phyloP scores from a whole-genome alignment of 2,329 filamentous ascomycete genomes.

The Trichoderma oligosporum region DNA sequence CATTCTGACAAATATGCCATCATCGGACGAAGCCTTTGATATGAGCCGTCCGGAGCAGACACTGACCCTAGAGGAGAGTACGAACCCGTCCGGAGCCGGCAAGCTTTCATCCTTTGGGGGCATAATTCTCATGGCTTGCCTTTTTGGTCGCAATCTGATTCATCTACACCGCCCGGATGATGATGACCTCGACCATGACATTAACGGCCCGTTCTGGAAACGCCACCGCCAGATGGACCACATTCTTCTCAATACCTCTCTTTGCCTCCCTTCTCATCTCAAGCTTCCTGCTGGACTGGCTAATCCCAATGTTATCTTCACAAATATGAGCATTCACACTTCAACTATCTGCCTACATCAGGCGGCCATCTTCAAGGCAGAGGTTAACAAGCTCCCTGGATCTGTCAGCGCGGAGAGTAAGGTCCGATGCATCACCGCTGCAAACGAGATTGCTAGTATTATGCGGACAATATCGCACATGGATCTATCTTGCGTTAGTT shows the following conservation, averaged over 20 bases:
- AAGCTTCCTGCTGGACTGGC: slow-evolving; percentile 72
- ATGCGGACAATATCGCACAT: slow-evolving; percentile 94
- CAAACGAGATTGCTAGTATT: slow-evolving; percentile 87
- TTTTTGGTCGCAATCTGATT: slow-evolving; percentile 86
- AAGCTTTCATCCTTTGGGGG: slow-evolving; percentile 75
- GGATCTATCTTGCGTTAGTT: slow-evolving; percentile 73
- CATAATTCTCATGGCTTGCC: slow-evolving; percentile 77
- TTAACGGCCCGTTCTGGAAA: slow-evolving; percentile 95
- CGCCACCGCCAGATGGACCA: slow-evolving; percentile 86
- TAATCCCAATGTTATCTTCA: slow-evolving; percentile 83
- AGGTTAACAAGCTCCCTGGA: slow-evolving; percentile 74
- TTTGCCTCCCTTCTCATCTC: slow-evolving; percentile 75
- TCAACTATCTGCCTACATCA: slow-evolving; percentile 97
- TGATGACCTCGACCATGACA: slow-evolving; percentile 77
- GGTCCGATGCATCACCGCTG: slow-evolving; percentile 85
- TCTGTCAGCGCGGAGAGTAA: slow-evolving; percentile 86
- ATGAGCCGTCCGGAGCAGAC: slow-evolving; percentile 72
- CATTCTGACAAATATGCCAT: slow-evolving; percentile 79
- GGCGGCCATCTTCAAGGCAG: slow-evolving; percentile 94
- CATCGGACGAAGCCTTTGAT: slow-evolving; percentile 79
- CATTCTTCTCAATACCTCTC: slow-evolving; percentile 79
- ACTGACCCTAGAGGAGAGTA: slow-evolving; percentile 63
- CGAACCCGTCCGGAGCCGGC: slow-evolving; percentile 66
- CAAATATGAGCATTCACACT: slow-evolving; percentile 96
- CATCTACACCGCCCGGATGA: slow-evolving; percentile 84